Evolutionary conservation across 768 basidiomycete species (phyloP), one percentile per base, ranked within the genome.

Genomic region (Russula sp.): DNA sequence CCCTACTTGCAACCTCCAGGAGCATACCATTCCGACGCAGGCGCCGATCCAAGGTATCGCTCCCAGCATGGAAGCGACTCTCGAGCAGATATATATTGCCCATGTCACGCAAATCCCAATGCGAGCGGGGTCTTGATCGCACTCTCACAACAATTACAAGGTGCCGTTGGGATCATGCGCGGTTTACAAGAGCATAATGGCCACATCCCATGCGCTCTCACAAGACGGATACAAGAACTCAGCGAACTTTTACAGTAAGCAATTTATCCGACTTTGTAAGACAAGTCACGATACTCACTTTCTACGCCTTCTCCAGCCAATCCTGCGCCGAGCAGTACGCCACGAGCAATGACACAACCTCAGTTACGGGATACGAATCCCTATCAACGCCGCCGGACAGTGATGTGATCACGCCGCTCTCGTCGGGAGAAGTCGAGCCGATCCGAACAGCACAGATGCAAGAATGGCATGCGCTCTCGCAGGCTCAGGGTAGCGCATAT

Each of bases 341-440:
- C 46, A 6, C 68, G 26, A 40, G 51, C n/a, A 57, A 44, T 32
- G 67, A 68, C 40, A 52, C 63, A 34, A 59, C 58, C 8, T 61
- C 55, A 18, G 57, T 67, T 50, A 30, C 56, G 22, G 62, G 65
- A 46, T 69, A 69, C 57, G 68, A 69, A 10, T 59, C 68, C 0
- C 44, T 64, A 20, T 67, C 68, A 18, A 69, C 68, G 14, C 68
- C 68, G 40, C 68, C 68, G 2, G 68, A 69, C 38, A 67, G 66
- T 32, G 68, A 69, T 40, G 65, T 69, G 52, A 69, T 69, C 52
- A 69, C 68, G 22, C 68, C 68, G n/a, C 57, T 69, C 59, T 69
- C 68, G n/a, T 69, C 68, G 3, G 67, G 62, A 40, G 68, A 69
- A 57, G 55, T 63, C 38, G 68, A 59, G 9, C 68, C 68, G 32